Conservation (phyloP, 2,329 filamentous ascomycete genomes). For the Pseudomassariella vexata region DNA sequence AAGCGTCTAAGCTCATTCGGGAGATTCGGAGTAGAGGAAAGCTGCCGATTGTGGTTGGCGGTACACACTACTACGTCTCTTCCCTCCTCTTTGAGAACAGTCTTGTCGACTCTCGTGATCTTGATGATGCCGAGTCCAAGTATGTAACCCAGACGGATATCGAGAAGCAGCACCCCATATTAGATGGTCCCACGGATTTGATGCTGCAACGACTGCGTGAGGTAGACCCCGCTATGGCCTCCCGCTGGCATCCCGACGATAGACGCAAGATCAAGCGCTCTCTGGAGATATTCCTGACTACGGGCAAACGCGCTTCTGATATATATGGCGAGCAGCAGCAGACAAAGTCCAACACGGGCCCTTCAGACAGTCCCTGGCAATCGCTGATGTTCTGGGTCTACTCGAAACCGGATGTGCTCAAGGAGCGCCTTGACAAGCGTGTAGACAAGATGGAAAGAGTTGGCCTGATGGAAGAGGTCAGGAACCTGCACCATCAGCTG, state of each 20-base stretch:
- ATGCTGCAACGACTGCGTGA: conserved; percentile 68
- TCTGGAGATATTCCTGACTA: conserved; percentile 82
- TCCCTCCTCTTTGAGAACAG: conserved; percentile 76
- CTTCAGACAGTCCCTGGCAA: conserved; percentile 33
- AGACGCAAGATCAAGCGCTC: conserved; percentile 83
- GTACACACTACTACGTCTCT: conserved; percentile 93
- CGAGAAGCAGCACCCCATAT: conserved; percentile 56
- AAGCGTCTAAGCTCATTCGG: conserved; percentile 62
- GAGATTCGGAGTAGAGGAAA: conserved; percentile 75
- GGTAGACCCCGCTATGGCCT: conserved; percentile 85
- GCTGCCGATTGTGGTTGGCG: conserved; percentile 85
- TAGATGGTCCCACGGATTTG: conserved; percentile 64
- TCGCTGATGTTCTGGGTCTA: conserved; percentile 84
- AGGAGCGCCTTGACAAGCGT: conserved; percentile 65
- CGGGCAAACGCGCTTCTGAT: conserved; percentile 75
- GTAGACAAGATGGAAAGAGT: conserved; percentile 76
- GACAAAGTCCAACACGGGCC: conserved; percentile 18
- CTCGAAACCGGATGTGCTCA: conserved; percentile 62
- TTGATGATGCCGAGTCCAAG: conserved; percentile 28
- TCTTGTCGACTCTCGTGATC: conserved; percentile 39
- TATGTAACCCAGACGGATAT: conserved; percentile 26
- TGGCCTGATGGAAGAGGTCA: conserved; percentile 45
- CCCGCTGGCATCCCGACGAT: conserved; percentile 91
- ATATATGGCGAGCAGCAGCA: conserved; percentile 75
- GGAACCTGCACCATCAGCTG: conserved; percentile 36